phyloP scores from a whole-genome alignment of 1,284 basidiomycete genomes.

The Inonotus hispidus region DNA sequence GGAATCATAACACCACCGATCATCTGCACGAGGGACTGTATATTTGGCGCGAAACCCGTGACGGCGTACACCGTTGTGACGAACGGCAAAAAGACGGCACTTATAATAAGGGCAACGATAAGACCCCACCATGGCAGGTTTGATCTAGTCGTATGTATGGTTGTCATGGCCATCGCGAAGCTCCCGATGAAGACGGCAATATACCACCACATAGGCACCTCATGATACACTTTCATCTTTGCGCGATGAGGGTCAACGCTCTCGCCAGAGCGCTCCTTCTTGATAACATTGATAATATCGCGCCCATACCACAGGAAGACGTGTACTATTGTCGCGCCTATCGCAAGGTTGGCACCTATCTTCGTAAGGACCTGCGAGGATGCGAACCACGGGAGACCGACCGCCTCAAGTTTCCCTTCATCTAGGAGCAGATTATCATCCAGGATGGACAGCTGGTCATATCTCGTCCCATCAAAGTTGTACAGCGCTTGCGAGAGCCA shows the following conservation, averaged over 20 bases:
- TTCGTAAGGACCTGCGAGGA: conserved; percentile 37
- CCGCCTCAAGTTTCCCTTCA: conserved; percentile 34
- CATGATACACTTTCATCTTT: conserved; percentile 51
- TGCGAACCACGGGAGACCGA: conserved; percentile 35
- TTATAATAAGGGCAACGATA: conserved; percentile 36
- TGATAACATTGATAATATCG: conserved; percentile 34
- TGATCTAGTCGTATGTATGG: conserved; percentile 44
- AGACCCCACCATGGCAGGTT: conserved; percentile 52
- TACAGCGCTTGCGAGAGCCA: conserved; percentile 46
- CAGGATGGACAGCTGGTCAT: conserved; percentile 43
- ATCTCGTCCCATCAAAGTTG: conserved; percentile 44
- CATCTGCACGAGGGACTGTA: conserved; percentile 26
- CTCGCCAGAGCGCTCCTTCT: conserved; percentile 21
- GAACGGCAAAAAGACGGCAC: conserved; percentile 40
- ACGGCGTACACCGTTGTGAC: conserved; percentile 36
- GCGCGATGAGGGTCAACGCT: conserved; percentile 47
- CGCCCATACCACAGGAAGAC: conserved; percentile 46
- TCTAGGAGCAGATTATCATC: conserved; percentile 45
- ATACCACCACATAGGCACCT: conserved; percentile 46
- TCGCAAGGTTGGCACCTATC: conserved; percentile 33
- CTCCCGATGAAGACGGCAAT: conserved; percentile 33
- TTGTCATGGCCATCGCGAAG: conserved; percentile 36
- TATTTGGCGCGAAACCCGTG: conserved; percentile 21
- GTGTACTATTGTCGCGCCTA: conserved; percentile 47
- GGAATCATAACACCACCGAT: conserved; percentile 25